phyloP scores from a whole-genome alignment of 2,329 filamentous ascomycete species.

The Balansia obtecta region DNA sequence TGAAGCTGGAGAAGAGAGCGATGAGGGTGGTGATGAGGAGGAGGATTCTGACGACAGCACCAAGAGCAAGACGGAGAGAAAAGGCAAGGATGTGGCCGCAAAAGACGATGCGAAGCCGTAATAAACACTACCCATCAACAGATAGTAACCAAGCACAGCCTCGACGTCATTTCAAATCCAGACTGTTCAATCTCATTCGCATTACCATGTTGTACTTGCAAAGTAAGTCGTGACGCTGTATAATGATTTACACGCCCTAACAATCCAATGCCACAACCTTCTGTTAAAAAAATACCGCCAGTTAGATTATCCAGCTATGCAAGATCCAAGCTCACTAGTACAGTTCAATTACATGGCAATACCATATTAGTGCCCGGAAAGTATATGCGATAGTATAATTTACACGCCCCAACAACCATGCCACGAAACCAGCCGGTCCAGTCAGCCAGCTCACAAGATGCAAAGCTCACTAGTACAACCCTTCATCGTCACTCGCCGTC shows the following conservation, averaged over 20 bases:
- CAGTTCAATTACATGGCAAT: too few relatives aligned
- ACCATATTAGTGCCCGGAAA: too few relatives aligned
- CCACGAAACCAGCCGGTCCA: too few relatives aligned
- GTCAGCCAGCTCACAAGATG: too few relatives aligned
- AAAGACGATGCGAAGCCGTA: constrained; percentile 6
- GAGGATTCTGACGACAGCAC: constrained; percentile 14
- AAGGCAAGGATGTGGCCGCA: constrained; percentile 9
- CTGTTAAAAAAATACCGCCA: too few relatives aligned
- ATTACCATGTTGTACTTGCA: neutral
- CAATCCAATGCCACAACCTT: neutral
- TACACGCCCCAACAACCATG: too few relatives aligned
- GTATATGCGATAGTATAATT: too few relatives aligned
- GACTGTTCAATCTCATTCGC: neutral
- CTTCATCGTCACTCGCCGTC: constrained; percentile 44
- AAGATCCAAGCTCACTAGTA: constrained; percentile 26
- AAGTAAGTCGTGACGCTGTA: neutral
- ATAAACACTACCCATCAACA: neutral
- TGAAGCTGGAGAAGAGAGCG: constrained; percentile 8
- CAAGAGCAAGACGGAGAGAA: constrained; percentile 11
- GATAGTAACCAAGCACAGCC: neutral
- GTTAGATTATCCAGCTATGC: too few relatives aligned
- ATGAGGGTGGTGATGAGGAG: constrained; percentile 17
- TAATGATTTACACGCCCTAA: constrained; percentile 4
- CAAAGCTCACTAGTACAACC: constrained; percentile 32
- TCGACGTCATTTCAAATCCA: neutral